phyloP scores from a whole-genome alignment of 495 filamentous ascomycete species.

The Wilcoxina mikolae region DNA sequence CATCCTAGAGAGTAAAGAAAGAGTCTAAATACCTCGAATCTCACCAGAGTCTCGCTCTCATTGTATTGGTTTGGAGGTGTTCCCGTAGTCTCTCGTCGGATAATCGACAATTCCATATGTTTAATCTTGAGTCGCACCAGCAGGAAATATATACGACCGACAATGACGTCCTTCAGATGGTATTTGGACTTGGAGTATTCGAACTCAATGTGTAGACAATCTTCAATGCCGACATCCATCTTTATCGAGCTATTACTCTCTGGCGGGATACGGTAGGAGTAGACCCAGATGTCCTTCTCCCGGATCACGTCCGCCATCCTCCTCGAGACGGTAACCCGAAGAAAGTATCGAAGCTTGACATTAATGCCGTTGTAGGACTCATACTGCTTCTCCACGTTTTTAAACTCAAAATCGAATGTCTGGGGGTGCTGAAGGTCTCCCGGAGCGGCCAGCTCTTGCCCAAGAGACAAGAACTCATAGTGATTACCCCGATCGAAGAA shows the following conservation, averaged over 20 bases:
- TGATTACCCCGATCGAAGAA: conserved; percentile 99
- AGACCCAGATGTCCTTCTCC: conserved; percentile 99
- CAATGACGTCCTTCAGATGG: conserved; percentile 98
- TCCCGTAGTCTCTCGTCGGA: conserved; percentile 89
- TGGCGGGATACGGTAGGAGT: conserved; percentile 94
- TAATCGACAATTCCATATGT: conserved; percentile 99
- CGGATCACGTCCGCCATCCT: conserved; percentile 95
- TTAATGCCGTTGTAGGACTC: conserved; percentile 99
- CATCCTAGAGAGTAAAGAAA: neutral
- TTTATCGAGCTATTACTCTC: conserved; percentile 98
- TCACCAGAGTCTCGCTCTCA: conserved; percentile 93
- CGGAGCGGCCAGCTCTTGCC: conserved; percentile 88
- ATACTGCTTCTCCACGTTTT: conserved; percentile 99
- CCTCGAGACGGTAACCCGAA: conserved; percentile 88
- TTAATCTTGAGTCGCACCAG: conserved; percentile 98
- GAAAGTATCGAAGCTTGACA: conserved; percentile 94
- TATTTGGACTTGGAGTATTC: conserved; percentile 99
- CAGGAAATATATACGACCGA: conserved; percentile 97
- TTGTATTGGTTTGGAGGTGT: conserved; percentile 99
- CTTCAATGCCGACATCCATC: conserved; percentile 99
- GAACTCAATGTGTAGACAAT: conserved; percentile 98
- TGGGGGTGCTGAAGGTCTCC: conserved; percentile 97
- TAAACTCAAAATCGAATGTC: conserved; percentile 99
- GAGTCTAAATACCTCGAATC: conserved; percentile 61
- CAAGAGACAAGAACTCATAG: conserved; percentile 94